Base-by-base conservation (phyloP, 1,284 basidiomycete species). In the Ustilago xerochloae region DNA sequence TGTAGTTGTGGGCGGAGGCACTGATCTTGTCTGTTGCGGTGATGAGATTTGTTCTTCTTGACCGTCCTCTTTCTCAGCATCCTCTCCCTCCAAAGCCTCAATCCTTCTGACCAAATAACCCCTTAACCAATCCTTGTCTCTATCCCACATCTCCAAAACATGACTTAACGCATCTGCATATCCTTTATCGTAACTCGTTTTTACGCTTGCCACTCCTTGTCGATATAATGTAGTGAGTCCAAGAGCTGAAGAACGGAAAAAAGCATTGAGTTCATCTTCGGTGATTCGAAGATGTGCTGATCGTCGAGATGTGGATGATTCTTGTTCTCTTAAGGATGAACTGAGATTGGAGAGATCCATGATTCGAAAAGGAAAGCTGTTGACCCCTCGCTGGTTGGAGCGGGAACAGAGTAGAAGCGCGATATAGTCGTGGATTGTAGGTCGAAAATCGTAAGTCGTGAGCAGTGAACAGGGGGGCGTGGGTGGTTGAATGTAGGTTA, bases 21-120 rank as follows among this genome's bases (percentile, higher is more conserved):
- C 35, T 24, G 56, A n/a, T 35, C 33, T 24, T 38, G 49, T 22
- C 29, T 39, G 54, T 28, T 49, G 30, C 24, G n/a, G n/a, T 26
- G 30, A 10, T 43, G 47, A 13, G 32, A 56, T 32, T 24, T 7
- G n/a, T n/a, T 66, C 69, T 9, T 46, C 58, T 15, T 8, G 22
- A 10, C 70, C 72, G 16, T 73, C 73, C 22, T 72, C 68, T 10
- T 46, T 49, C 24, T 63, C 68, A 13, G 49, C 65, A n/a, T n/a
- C n/a, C n/a, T n/a, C n/a, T n/a, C n/a, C n/a, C 29, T 67, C 69
- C 18, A 76, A 48, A 7, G 74, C 74, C 53, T 76, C 74, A 33
- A 76, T 76, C 33, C 74, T 49, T 9, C 69, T 32, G 54, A 73
- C 69, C 28, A 76, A 30, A 36, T 76, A 76, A n/a, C 74, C 71